phyloP scores from a whole-genome alignment of 768 basidiomycete genomes.

The Serendipita sp. region DNA sequence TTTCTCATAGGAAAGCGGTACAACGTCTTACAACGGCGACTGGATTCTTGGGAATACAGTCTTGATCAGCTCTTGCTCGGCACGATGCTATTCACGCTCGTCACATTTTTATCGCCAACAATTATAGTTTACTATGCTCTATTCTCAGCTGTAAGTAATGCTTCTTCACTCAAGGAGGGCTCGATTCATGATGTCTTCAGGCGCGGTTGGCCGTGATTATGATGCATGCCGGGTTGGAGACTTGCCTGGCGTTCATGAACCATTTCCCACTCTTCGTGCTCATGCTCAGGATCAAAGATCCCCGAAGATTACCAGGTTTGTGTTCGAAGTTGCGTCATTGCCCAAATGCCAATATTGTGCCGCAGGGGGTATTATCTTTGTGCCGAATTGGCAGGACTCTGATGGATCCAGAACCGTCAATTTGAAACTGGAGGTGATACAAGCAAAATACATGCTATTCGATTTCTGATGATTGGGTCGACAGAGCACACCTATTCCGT shows the following conservation, averaged over 20 bases:
- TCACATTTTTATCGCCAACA: slow-evolving; percentile 73
- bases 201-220: slow-evolving; percentile 38
- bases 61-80: slow-evolving; percentile 92
- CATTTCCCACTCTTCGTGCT: slow-evolving; percentile 85
- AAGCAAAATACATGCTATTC: neutral
- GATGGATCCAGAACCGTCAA: slow-evolving; percentile 10
- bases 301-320: slow-evolving; percentile 64
- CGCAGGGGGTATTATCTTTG: neutral
- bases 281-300: slow-evolving; percentile 71
- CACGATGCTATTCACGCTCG: slow-evolving; percentile 70
- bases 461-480: neutral
- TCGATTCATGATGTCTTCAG: slow-evolving; percentile 15
- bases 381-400: neutral
- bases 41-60: slow-evolving; percentile 81
- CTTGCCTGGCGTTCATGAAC: slow-evolving; percentile 64
- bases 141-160: slow-evolving; percentile 46
- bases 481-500: slow-evolving; percentile 16
- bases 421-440: neutral
- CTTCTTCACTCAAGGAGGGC: neutral
- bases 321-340: neutral
- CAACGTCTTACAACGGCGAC: slow-evolving; percentile 75
- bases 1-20: slow-evolving; percentile 59
- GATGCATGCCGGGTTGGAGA: slow-evolving; percentile 47
- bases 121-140: slow-evolving; percentile 72
- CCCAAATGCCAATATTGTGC: neutral